Evolutionary conservation across 257 asterid genomes (phyloP), one percentile per base, ranked within the genome.

Genomic region (Cordia subcordata): DNA sequence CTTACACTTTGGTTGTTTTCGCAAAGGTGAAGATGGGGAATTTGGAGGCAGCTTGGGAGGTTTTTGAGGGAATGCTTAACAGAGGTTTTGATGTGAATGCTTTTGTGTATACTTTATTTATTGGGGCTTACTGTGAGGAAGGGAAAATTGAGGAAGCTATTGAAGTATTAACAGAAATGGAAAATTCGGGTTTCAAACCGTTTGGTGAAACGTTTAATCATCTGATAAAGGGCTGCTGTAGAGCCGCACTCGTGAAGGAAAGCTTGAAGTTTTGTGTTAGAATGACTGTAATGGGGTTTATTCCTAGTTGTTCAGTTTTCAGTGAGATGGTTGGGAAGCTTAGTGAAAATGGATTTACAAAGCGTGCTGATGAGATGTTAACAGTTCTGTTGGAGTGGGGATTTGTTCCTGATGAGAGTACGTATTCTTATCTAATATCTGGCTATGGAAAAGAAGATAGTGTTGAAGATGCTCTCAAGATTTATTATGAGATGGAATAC

Each of bases 11-110:
- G 81, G 75, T 83, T 45, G 71, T 85, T 60, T 75, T 82, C 51
- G 93, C 88, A 0, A 87, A 83, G 79, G 77, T 87, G 78, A 81
- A 76, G 81, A 74, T 71, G 80, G 87, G 88, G 54, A 68, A 85
- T 53, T 22, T 87, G 73, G 82, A 73, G 58, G 69, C 75, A 4
- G 95, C 95, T 17, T 64, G 64, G 78, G 73, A 77, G 63, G 72
- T 77, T 44, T 80, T 72, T 44, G 82, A 78, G 11, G 92, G 80
- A 68, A 69, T 90, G 96, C 77, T 76, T 50, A 85, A 76, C 46
- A 81, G 96, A 66, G 94, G 97, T 37, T 87, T 90, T 54, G 61
- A 67, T 40, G 86, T 81, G 59, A 90, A 87, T 69, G 78, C 85
- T 52, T 77, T 87, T 52, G 81, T 82, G 46, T 76, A 76, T 45